phyloP scores from a whole-genome alignment of 2,329 filamentous ascomycete species.

The Talaromyces sp. region DNA sequence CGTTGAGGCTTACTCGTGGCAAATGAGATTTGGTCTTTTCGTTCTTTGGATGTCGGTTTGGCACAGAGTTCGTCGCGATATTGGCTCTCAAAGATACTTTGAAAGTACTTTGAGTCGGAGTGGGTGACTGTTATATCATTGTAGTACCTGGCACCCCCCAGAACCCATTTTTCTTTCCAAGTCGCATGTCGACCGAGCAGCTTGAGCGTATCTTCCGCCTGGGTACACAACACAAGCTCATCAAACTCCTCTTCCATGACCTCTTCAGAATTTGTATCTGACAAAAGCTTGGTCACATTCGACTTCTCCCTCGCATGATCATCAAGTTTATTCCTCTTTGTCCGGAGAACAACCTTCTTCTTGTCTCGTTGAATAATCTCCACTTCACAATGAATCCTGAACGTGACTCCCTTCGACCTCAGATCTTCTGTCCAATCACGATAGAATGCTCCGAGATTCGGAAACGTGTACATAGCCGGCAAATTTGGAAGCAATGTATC shows the following conservation, averaged over 20 bases:
- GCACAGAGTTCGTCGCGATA: constrained; percentile 52
- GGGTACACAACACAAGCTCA: constrained; percentile 57
- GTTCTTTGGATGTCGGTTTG: constrained; percentile 41
- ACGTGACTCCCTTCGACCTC: constrained; percentile 51
- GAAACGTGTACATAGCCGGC: constrained; percentile 60
- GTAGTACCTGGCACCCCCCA: constrained; percentile 65
- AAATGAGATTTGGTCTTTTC: constrained; percentile 45
- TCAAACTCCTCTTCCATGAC: constrained; percentile 48
- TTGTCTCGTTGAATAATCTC: constrained; percentile 8
- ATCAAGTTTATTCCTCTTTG: background rate
- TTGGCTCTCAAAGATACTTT: constrained; percentile 55
- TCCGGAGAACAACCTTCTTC: constrained; percentile 3
- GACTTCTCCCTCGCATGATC: background rate
- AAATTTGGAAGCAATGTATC: constrained; percentile 54
- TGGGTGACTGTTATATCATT: constrained; percentile 63
- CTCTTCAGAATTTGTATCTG: background rate
- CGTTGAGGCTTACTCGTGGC: constrained; percentile 41
- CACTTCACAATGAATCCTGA: constrained; percentile 41
- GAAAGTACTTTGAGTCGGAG: constrained; percentile 56
- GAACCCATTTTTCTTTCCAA: constrained; percentile 62
- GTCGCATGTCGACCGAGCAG: constrained; percentile 52
- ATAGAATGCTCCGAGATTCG: constrained; percentile 57
- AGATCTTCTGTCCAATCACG: constrained; percentile 54
- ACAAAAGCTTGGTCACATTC: constrained; percentile 9
- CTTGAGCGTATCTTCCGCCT: constrained; percentile 53